A percentile compares a stretch with the other conserved stretches of the same genome.
Evolutionary conservation across 441 rosid genomes (phyloP).

Genomic region (Metrosideros polymorpha): DNA sequence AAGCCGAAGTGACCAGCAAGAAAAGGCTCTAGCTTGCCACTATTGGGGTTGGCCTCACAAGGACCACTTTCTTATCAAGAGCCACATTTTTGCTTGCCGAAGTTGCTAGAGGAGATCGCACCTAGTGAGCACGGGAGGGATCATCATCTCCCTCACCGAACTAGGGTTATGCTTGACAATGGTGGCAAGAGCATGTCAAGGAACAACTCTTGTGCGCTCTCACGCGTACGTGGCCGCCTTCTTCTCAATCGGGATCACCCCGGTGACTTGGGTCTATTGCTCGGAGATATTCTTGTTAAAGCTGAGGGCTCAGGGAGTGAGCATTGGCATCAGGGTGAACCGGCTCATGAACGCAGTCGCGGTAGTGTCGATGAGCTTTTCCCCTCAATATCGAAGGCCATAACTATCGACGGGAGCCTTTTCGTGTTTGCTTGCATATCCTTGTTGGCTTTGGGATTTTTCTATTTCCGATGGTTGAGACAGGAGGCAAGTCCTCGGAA

Average conservation of each 20-base stretch:
- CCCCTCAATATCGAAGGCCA: slow-evolving; percentile 43
- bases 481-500: slow-evolving; percentile 66
- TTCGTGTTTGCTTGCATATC: slow-evolving; percentile 68
- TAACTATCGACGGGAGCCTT: slow-evolving; percentile 72
- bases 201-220: slow-evolving; percentile 47
- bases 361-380: slow-evolving; percentile 61
- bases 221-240: slow-evolving; percentile 35
- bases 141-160: slow-evolving; percentile 22
- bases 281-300: slow-evolving; percentile 66
- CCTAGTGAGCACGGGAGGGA: slow-evolving; percentile 39
- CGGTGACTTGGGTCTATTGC: slow-evolving; percentile 73
- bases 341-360: slow-evolving; percentile 64
- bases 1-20: slow-evolving; percentile 38
- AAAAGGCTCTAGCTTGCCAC: slow-evolving; percentile 55
- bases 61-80: slow-evolving; percentile 23
- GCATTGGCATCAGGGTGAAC: slow-evolving; percentile 68
- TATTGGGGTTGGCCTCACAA: slow-evolving; percentile 62
- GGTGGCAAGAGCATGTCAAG: slow-evolving; percentile 21
- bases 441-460: slow-evolving; percentile 44
- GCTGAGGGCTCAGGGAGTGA: slow-evolving; percentile 67
- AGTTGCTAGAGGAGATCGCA: slow-evolving; percentile 48
- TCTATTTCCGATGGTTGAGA: slow-evolving; percentile 54
- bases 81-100: slow-evolving; percentile 46
- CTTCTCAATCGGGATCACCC: slow-evolving; percentile 53
- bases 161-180: slow-evolving; percentile 55